Percentiles rank a stretch among this genome's conserved stretches.
Evolutionary conservation across 257 asterid species (phyloP).

Genomic region (Lycium barbarum): DNA sequence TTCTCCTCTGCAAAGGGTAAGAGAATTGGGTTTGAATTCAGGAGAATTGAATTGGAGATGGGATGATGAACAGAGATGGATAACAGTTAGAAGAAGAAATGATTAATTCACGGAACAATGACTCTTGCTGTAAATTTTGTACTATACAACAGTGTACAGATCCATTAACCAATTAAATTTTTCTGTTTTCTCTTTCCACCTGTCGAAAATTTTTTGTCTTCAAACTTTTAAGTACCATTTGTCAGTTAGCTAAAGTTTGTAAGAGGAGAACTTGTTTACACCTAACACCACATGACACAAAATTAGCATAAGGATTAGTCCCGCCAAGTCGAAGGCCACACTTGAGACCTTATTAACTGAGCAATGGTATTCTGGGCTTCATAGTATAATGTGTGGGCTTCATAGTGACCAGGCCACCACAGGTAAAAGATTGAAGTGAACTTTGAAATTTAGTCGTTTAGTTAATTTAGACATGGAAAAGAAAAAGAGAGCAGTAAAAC

Average conservation of each 20-base stretch:
- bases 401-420: not conserved
- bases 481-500: not conserved
- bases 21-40: conserved; percentile 37
- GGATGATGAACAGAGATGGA: conserved; percentile 55
- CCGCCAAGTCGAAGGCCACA: not conserved
- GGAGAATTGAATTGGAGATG: conserved; percentile 45
- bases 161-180: not conserved
- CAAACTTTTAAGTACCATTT: not conserved
- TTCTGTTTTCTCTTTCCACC: not conserved
- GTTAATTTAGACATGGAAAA: not conserved
- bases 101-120: not conserved
- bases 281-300: not conserved
- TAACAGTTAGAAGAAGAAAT: conserved; percentile 46
- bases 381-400: not conserved
- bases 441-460: not conserved
- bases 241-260: not conserved
- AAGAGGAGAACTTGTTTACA: not conserved
- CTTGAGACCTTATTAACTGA: not conserved
- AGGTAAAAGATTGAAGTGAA: not conserved
- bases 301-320: not conserved
- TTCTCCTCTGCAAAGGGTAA: conserved; percentile 41
- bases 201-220: not conserved
- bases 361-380: not conserved
- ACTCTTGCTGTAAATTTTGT: not conserved
- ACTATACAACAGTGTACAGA: not conserved